Conservation (phyloP, 169 alveolate species). For the Plasmodium gonderi region DNA sequence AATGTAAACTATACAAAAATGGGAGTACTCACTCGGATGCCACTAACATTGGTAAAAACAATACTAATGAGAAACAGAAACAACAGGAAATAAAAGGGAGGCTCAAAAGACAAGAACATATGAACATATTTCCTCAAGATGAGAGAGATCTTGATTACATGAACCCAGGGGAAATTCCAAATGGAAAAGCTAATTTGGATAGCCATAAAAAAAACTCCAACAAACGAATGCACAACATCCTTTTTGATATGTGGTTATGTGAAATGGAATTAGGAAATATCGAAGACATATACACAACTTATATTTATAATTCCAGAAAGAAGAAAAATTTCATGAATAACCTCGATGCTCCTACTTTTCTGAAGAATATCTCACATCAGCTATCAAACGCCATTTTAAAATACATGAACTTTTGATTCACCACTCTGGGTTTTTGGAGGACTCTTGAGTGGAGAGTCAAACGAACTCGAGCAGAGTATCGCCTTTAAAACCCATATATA, state of each 20-base stretch:
- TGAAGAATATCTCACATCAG: conserved; percentile 12
- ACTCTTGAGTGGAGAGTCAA: too few species aligned
- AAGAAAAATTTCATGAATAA: background rate
- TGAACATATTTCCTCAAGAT: too few species aligned
- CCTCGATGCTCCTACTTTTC: conserved; percentile 10
- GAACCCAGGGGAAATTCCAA: background rate
- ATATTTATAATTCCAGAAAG: background rate
- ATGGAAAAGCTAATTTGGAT: background rate
- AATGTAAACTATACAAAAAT: background rate
- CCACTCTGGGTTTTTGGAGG: too few species aligned
- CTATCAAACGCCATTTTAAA: conserved; percentile 14
- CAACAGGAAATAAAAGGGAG: background rate
- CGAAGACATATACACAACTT: conserved; percentile 38
- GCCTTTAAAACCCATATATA: too few species aligned
- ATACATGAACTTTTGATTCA: conserved; percentile 5
- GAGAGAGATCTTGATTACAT: too few species aligned
- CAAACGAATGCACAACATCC: conserved; percentile 8
- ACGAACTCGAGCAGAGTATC: too few species aligned
- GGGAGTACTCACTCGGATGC: background rate
- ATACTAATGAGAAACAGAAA: background rate
- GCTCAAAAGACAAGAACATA: background rate
- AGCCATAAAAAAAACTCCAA: background rate
- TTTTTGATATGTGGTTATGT: conserved; percentile 59
- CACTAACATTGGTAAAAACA: background rate
- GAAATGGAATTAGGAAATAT: conserved; percentile 54